Evolutionary conservation across 73 alveolate species (phyloP).

Genomic region (Tetrahymena malaccensis): DNA sequence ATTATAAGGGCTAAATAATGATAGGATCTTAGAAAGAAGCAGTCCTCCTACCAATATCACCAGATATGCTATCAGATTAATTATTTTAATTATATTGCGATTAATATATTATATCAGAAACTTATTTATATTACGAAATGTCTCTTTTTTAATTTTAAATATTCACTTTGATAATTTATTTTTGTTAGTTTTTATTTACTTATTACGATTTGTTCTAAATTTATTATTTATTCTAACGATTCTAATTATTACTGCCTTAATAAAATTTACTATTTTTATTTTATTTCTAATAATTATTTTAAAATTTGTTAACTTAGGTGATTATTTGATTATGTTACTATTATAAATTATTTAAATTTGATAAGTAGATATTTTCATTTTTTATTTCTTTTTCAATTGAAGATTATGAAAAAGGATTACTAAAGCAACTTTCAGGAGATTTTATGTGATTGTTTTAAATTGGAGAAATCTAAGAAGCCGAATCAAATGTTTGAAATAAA

Average conservation of each 20-base stretch:
- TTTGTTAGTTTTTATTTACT: too few relatives aligned
- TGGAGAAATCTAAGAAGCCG: not conserved
- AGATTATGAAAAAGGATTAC: not conserved
- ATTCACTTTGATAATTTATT: too few relatives aligned
- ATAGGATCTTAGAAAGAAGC: not conserved
- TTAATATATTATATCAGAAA: too few relatives aligned
- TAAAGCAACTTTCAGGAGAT: not conserved
- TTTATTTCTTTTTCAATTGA: not conserved
- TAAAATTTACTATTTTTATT: too few relatives aligned
- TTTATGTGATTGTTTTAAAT: not conserved
- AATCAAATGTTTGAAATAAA: not conserved
- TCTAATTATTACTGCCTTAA: too few relatives aligned
- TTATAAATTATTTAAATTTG: not conserved
- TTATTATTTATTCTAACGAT: too few relatives aligned
- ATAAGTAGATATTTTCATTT: not conserved
- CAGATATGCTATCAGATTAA: not conserved
- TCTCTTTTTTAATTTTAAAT: too few relatives aligned
- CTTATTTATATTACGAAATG: too few relatives aligned
- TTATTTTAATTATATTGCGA: not conserved
- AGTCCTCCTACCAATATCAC: not conserved
- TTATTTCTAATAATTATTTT: not conserved
- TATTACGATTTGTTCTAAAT: too few relatives aligned
- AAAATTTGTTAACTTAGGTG: not conserved
- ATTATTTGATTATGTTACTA: not conserved
- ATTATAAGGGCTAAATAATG: not conserved